These are phyloP conservation scores for Cryptococcus hybrid DNA, from an alignment of 1,284 basidiomycete species.

Conservation along the genomic window DNA sequence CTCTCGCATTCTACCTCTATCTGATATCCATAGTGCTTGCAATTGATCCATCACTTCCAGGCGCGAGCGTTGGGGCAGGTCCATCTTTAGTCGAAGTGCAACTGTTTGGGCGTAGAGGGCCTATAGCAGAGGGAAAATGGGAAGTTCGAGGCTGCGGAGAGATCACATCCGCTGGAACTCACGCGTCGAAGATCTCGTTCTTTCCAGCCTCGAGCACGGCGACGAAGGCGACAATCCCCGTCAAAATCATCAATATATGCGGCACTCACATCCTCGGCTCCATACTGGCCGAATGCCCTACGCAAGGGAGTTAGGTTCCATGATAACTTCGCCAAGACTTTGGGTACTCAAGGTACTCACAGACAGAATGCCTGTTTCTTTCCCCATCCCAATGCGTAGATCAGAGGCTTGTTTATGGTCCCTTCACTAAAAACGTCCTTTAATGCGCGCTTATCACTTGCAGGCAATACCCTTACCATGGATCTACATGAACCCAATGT, in stretches of 20 bases:
- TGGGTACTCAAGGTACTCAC: constrained; percentile 11
- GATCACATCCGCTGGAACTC: no score
- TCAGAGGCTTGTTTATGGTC: constrained; percentile 47
- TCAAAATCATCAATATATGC: constrained; percentile 50
- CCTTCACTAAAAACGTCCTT: constrained; percentile 41
- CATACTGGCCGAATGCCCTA: constrained; percentile 48
- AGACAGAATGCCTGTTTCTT: constrained; percentile 54
- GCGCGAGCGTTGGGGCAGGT: no score
- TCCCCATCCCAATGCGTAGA: constrained; percentile 54
- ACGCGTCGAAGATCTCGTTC: constrained; percentile 30
- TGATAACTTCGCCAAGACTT: not conserved
- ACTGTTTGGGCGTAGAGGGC: no score
- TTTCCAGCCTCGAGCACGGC: constrained; percentile 30
- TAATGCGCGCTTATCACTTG: not conserved
- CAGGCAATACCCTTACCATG: constrained; percentile 31
- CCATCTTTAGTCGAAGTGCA: no score
- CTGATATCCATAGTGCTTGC: not conserved
- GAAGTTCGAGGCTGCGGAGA: no score
- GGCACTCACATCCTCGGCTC: constrained; percentile 51
- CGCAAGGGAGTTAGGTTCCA: not conserved
- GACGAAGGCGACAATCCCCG: constrained; percentile 23
- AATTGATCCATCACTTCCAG: no score
- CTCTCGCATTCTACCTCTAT: constrained; percentile 32
- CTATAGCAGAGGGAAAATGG: no score
- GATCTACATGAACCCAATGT: constrained; percentile 55